Evolutionary conservation across 176 grass and related monocot genomes (phyloP), one percentile per base, ranked within the genome.

Genomic region (Oryza brachyantha): DNA sequence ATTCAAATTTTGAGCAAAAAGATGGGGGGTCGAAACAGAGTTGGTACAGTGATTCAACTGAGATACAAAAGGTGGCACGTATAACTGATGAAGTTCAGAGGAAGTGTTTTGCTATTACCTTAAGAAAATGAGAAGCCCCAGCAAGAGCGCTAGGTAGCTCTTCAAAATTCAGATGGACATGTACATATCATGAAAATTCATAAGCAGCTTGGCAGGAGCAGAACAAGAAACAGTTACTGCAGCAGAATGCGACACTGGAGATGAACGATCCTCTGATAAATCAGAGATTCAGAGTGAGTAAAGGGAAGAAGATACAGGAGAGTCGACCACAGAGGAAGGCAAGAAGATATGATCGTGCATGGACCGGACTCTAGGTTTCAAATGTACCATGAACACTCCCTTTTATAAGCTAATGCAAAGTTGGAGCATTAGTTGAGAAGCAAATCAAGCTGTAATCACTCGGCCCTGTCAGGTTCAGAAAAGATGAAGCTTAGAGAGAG

Each of bases 341-440:
- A 14, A 54, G 13, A 45, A 76, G 10, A 41, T 45, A 58, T 64
- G 31, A 61, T 68, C 29, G 24, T 42, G 4, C 19, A 54, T 13
- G 69, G 32, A 73, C 66, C 9, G 48, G 65, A 63, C 85, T 80
- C 86, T 69, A 75, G 76, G 39, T 11, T 75, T 40, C 28, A 62
- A 62, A 68, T 43, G 52, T 24, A 60, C 5, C 19, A 11, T 29
- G 11, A 13, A 11, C 35, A 2, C 63, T 61, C 32, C 63, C 63
- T 22, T 84, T 84, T 88, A 88, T 84, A 88, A 50, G 11, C 45
- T 7, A 19, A 41, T 32, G 61, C 46, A 2, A 8, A 27, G 7
- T 35, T 13, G 43, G 43, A 79, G 27, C n/a, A 38, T 52, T 52
- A 2, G 6, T 52, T 52, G 17, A 8, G 48, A 28, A 62, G 70